Base-by-base conservation (phyloP, 805 yeast species). In the Wickerhamiella hasegawae region DNA sequence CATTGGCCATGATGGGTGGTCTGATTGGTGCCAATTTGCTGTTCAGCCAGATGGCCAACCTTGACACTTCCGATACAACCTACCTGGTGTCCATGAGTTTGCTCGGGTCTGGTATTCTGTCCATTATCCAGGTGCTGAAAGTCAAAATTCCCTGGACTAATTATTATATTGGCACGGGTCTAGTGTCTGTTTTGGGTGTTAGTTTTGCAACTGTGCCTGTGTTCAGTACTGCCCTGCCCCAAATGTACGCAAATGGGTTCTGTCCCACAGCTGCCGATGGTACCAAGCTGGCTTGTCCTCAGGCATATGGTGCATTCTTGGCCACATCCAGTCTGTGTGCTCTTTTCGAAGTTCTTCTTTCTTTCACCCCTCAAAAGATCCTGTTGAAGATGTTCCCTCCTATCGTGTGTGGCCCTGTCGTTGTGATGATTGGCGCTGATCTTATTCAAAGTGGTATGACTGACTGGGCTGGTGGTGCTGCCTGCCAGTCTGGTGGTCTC, bases 341-440 rank as follows among this genome's bases (percentile, higher is more conserved):
- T 3, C 61, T 85, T 25, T 49, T 84, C 16, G 92, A 81, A 62
- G 65, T 85, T 28, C 45, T 66, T 6, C 52, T 81, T 34, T 77
- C 93, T 0, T 84, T 85, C 54, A 54, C 76, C 45, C 95, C 96
- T 9, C 73, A 94, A 4, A 66, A 63, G 25, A 44, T 66, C 11
- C 64, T 84, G 44, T 83, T 79, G 54, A 72, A 65, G 40, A 49
- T 80, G 24, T 84, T 84, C 62, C 95, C 95, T 15, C 85, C 93
- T 25, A 60, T 82, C 35, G 95, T 85, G 41, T 84, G 94, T 20
- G 95, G 95, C 39, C 94, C 94, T 8, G 94, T 84, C 31, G 94
- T 84, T 21, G 57, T 84, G 37, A 65, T 84, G 23, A 83, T 84
- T 50, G 96, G 95, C 46, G 65, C 75, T 31, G 60, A 65, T 19